Evolutionary conservation across 176 grass and related monocot genomes (phyloP).

Genomic region (Calamus simplicifolius): DNA sequence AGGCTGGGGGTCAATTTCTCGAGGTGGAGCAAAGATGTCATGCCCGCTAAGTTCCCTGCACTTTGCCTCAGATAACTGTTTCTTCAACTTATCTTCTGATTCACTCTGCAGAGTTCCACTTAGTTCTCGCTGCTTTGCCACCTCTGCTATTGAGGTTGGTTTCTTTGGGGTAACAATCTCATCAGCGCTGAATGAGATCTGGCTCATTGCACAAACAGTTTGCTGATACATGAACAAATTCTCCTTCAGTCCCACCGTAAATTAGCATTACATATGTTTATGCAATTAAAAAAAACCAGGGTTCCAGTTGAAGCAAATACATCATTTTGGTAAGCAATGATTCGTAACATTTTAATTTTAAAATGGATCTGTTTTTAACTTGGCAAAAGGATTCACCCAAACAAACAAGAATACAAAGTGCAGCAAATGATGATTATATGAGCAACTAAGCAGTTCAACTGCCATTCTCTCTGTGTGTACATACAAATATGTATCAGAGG

Average conservation of each 20-base stretch:
- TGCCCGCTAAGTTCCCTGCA: conserved; percentile 79
- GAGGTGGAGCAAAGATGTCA: conserved; percentile 71
- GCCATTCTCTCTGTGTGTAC: no score
- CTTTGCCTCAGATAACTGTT: conserved; percentile 61
- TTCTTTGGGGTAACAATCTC: conserved; percentile 69
- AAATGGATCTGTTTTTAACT: no score
- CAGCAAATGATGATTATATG: no score
- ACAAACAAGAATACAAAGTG: no score
- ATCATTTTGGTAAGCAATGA: no score
- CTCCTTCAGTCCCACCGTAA: not conserved
- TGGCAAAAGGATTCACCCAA: no score
- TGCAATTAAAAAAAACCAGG: no score
- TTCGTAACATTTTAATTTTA: no score
- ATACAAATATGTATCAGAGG: no score
- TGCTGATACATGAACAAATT: conserved; percentile 27
- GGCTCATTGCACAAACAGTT: conserved; percentile 75
- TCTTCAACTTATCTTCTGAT: conserved; percentile 59
- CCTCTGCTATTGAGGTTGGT: conserved; percentile 62
- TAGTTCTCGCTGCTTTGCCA: conserved; percentile 88
- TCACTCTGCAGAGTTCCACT: conserved; percentile 60
- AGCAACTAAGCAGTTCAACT: no score
- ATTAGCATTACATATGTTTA: no score
- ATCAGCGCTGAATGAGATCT: conserved; percentile 76
- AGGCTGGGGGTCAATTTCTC: conserved; percentile 36
- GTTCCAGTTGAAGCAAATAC: no score